phyloP scores from a whole-genome alignment of 2,329 filamentous ascomycete genomes.

The Alternaria longipes region DNA sequence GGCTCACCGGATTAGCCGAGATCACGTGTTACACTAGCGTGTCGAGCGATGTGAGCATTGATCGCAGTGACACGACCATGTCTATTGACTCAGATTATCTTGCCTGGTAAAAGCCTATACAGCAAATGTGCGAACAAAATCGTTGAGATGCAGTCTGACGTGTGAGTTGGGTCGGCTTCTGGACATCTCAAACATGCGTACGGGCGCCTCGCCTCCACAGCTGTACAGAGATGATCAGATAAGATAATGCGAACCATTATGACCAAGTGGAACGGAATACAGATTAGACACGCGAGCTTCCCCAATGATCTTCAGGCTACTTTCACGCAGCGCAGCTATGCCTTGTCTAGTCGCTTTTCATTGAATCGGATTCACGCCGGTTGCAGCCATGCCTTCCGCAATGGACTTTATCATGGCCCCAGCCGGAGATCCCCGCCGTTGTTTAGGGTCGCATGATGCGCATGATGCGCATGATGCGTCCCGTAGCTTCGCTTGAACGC shows the following conservation, averaged over 20 bases:
- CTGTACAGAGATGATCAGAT: conserved; percentile 13
- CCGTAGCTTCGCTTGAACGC: conserved; percentile 18
- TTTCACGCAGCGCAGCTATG: neutral
- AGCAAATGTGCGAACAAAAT: neutral
- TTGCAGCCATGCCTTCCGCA: neutral
- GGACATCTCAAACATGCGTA: neutral
- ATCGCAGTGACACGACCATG: neutral
- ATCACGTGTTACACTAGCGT: conserved; percentile 28
- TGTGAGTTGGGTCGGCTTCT: neutral
- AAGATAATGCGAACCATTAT: conserved; percentile 14
- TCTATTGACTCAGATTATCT: neutral
- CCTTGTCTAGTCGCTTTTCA: neutral
- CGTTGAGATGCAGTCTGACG: neutral
- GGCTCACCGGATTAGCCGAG: conserved; percentile 32
- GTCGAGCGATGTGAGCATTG: neutral
- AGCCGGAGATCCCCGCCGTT: conserved; percentile 9
- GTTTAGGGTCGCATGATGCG: conserved; percentile 24
- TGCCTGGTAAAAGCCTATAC: neutral
- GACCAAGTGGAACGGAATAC: conserved; percentile 8
- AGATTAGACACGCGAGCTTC: neutral
- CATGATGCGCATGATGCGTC: conserved; percentile 25
- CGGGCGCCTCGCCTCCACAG: neutral
- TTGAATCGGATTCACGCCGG: neutral
- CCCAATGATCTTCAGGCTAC: neutral
- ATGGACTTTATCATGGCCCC: neutral